Conservation (phyloP, 2,329 filamentous ascomycete species). For the Hypoxylon rubiginosum region DNA sequence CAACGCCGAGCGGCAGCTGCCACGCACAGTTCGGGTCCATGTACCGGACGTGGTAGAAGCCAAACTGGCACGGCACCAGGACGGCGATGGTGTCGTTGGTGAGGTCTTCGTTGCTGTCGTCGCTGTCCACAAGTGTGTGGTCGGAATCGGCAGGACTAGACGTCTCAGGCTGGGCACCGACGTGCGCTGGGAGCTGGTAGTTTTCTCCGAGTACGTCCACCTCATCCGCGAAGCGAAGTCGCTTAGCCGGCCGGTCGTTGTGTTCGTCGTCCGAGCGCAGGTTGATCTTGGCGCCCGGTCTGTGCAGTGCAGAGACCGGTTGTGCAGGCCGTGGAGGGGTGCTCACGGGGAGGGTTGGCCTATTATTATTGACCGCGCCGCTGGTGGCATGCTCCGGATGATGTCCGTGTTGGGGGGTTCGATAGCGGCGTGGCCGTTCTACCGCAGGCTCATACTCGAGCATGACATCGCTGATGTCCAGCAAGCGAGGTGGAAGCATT, state of each 20-base stretch:
- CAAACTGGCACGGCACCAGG: slow-evolving; percentile 12
- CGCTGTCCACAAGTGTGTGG: slow-evolving; percentile 8
- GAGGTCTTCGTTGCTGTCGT: background rate
- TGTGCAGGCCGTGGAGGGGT: background rate
- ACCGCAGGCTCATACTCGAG: background rate
- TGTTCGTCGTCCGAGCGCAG: background rate
- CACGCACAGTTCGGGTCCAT: background rate
- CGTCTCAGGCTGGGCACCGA: background rate
- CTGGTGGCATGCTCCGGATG: background rate
- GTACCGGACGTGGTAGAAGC: slow-evolving; percentile 9
- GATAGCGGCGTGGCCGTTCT: background rate
- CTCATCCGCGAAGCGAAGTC: background rate
- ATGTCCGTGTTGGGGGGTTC: background rate
- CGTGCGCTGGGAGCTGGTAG: background rate
- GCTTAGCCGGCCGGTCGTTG: background rate
- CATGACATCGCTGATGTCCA: background rate
- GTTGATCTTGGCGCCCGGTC: background rate
- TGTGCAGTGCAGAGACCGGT: background rate
- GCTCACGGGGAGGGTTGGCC: background rate
- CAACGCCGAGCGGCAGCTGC: slow-evolving; percentile 2
- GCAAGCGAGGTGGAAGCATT: background rate
- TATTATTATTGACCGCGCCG: background rate
- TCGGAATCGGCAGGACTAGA: background rate
- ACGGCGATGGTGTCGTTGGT: background rate
- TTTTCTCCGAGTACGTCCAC: background rate